Conservation (phyloP, 2,329 filamentous ascomycete species). For the Ophiosphaerella herpotricha region DNA sequence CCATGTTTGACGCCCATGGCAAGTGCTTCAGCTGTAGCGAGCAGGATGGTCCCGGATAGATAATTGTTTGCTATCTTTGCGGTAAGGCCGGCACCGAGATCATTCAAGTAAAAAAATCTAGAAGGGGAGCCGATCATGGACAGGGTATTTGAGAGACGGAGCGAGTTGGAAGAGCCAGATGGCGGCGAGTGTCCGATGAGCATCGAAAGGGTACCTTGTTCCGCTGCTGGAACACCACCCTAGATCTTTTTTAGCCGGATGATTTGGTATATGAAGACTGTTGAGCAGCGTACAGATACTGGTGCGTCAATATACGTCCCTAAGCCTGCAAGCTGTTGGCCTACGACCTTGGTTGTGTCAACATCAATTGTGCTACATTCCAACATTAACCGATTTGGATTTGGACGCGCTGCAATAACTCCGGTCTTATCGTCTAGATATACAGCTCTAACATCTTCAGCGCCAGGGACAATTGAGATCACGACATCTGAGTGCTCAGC, state of each 20-base stretch:
- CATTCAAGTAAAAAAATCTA: conserved; percentile 37
- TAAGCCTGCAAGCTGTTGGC: conserved; percentile 20
- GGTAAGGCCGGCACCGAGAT: conserved; percentile 35
- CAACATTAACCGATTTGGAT: conserved; percentile 27
- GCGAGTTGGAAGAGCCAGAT: conserved; percentile 4
- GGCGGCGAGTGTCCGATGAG: conserved; percentile 32
- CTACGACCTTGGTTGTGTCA: conserved; percentile 31
- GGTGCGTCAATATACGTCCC: conserved; percentile 36
- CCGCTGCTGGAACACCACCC: conserved; percentile 40
- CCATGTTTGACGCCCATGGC: conserved; percentile 38
- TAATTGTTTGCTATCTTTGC: conserved; percentile 45
- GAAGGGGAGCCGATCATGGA: conserved; percentile 28
- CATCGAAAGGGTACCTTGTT: conserved; percentile 30
- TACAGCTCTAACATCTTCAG: conserved; percentile 33
- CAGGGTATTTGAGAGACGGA: conserved; percentile 18
- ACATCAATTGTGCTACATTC: conserved; percentile 43
- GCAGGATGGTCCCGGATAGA: conserved; percentile 35
- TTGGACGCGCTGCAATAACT: conserved; percentile 25
- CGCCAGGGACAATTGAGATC: conserved; percentile 36
- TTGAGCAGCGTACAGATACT: conserved; percentile 28
- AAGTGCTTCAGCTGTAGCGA: conserved; percentile 39
- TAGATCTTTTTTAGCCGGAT: background rate
- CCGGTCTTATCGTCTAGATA: conserved; percentile 33
- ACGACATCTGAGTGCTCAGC: conserved; percentile 32
- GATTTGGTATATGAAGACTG: background rate